Percentiles rank a stretch among this genome's conserved stretches.
phyloP scores from a whole-genome alignment of 2,329 filamentous ascomycete genomes.

The Acephala macrosclerotiorum region DNA sequence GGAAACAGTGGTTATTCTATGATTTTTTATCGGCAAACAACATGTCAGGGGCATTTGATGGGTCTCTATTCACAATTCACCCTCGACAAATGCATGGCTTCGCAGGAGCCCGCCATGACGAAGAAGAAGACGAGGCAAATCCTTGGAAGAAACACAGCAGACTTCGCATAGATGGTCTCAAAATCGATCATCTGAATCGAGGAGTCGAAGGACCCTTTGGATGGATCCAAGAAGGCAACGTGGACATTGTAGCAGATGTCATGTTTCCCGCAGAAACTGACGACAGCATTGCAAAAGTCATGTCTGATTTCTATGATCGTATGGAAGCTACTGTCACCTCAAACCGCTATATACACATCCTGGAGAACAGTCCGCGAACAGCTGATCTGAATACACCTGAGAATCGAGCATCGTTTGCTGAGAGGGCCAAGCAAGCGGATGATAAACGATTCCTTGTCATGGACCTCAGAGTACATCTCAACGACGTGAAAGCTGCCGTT shows the following conservation, averaged over 20 bases:
- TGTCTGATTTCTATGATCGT: slow-evolving; percentile 97
- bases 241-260: slow-evolving; percentile 95
- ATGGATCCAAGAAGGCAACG: slow-evolving; percentile 97
- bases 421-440: slow-evolving; percentile 50
- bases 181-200: slow-evolving; percentile 94
- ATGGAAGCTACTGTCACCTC: slow-evolving; percentile 91
- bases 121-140: slow-evolving; percentile 66
- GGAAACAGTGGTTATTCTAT: slow-evolving; percentile 98
- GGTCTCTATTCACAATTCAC: slow-evolving; percentile 96
- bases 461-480: slow-evolving; percentile 93
- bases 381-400: slow-evolving; percentile 40
- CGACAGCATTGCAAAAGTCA: slow-evolving; percentile 89
- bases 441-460: slow-evolving; percentile 86
- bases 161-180: slow-evolving; percentile 89
- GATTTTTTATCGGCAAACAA: slow-evolving; percentile 95
- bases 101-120: slow-evolving; percentile 66
- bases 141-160: slow-evolving; percentile 97
- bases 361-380: slow-evolving; percentile 52
- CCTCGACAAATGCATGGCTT: slow-evolving; percentile 88
- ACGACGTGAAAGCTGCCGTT: slow-evolving; percentile 91
- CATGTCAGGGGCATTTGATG: slow-evolving; percentile 95
- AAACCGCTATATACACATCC: slow-evolving; percentile 69
- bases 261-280: slow-evolving; percentile 91
- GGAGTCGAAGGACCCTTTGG: slow-evolving; percentile 93
- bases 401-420: slow-evolving; percentile 33